These are phyloP conservation scores for Pseudogymnoascus sp. DNA, from an alignment of 2,329 filamentous ascomycete species.

Conservation along the genomic window DNA sequence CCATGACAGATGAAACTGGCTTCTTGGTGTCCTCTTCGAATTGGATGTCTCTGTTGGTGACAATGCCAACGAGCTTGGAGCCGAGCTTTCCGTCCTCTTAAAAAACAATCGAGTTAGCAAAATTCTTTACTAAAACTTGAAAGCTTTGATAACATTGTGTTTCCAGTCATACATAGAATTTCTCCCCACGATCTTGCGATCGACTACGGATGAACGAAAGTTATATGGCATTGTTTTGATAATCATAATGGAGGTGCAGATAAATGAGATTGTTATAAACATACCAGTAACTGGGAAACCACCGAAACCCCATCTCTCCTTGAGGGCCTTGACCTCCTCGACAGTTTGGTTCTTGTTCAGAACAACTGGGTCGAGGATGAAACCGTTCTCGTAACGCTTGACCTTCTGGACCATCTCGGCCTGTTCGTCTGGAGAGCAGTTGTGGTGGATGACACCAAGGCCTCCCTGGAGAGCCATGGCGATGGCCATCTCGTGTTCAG, in stretches of 20 bases:
- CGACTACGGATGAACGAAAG: constrained; percentile 99
- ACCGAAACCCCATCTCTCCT: constrained; percentile 97
- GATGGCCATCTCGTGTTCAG: constrained; percentile 98
- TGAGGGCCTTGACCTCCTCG: constrained; percentile 81
- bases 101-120: constrained; percentile 32
- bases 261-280: constrained; percentile 33
- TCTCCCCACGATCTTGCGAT: constrained; percentile 82
- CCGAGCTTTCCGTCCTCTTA: constrained; percentile 85
- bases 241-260: constrained; percentile 57
- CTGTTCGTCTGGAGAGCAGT: constrained; percentile 95
- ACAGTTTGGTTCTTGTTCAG: constrained; percentile 83
- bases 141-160: constrained; percentile 16
- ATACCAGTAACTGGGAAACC: constrained; percentile 97
- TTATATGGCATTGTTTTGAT: constrained; percentile 74
- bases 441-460: constrained; percentile 95
- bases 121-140: constrained; percentile 12
- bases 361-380: constrained; percentile 93
- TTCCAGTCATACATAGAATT: constrained; percentile 38
- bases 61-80: constrained; percentile 93
- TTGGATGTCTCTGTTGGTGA: constrained; percentile 96
- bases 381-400: constrained; percentile 98
- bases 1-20: constrained; percentile 85
- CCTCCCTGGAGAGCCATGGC: constrained; percentile 87
- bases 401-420: constrained; percentile 99
- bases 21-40: constrained; percentile 72